A percentile compares a stretch with the other conserved stretches of the same genome.
Evolutionary conservation across 192 early-diverging fungal species (phyloP).

Genomic region (Podila clonocystis): DNA sequence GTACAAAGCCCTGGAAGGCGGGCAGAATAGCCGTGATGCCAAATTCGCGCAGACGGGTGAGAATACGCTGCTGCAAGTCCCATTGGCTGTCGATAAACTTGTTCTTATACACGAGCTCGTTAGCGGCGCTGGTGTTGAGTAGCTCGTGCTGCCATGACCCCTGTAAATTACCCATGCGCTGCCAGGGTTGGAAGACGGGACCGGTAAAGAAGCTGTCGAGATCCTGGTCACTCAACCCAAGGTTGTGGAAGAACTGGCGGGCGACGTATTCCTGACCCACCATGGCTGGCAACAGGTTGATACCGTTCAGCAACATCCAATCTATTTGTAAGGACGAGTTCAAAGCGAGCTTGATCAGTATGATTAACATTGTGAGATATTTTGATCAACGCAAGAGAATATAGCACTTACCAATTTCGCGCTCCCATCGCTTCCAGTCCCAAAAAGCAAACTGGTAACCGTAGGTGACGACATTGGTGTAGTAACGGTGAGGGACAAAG

Average conservation of each 20-base stretch:
- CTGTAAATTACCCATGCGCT: constrained; percentile 24
- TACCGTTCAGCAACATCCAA: constrained; percentile 22
- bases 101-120: constrained; percentile 40
- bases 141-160: constrained; percentile 26
- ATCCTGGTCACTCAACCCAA: constrained; percentile 7
- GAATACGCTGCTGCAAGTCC: constrained; percentile 28
- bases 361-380: not conserved
- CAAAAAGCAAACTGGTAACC: constrained; percentile 26
- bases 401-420: constrained; percentile 9
- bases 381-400: not conserved
- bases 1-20: constrained; percentile 37
- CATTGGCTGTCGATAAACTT: constrained; percentile 39
- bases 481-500: constrained; percentile 16
- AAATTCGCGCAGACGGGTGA: constrained; percentile 14
- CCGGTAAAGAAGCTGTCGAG: constrained; percentile 15
- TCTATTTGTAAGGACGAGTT: not conserved
- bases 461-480: constrained; percentile 18
- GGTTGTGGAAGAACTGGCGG: constrained; percentile 9
- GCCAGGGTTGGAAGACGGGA: constrained; percentile 13
- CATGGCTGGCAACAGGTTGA: constrained; percentile 20
- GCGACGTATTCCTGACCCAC: constrained; percentile 21
- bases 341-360: not conserved
- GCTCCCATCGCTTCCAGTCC: constrained; percentile 26
- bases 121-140: constrained; percentile 9
- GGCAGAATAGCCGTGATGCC: constrained; percentile 30